A percentile compares a stretch with the other conserved stretches of the same genome.
These are phyloP conservation scores for Pyrenochaeta sp. DNA, from an alignment of 2,329 filamentous ascomycete species.

Conservation along the genomic window DNA sequence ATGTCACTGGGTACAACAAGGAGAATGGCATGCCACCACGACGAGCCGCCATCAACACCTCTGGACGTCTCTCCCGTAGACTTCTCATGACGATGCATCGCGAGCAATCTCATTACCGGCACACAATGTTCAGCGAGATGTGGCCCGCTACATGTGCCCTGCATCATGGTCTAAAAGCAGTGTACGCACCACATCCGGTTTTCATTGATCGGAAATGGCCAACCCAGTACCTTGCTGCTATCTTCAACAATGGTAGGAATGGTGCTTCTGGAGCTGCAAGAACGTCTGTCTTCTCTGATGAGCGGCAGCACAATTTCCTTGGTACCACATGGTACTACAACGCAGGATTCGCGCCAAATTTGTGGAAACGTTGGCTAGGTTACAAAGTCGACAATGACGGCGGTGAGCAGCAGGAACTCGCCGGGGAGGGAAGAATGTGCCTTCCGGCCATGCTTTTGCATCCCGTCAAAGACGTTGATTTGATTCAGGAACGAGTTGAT, in stretches of 20 bases:
- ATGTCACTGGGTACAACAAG: slow-evolving; percentile 73
- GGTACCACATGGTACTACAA: slow-evolving; percentile 64
- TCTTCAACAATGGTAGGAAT: slow-evolving; percentile 64
- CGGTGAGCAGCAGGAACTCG: slow-evolving; percentile 53
- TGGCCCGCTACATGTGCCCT: slow-evolving; percentile 74
- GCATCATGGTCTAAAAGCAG: slow-evolving; percentile 79
- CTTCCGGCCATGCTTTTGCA: slow-evolving; percentile 57
- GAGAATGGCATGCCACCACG: slow-evolving; percentile 66
- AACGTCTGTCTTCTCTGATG: slow-evolving; percentile 58
- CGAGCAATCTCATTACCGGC: slow-evolving; percentile 72
- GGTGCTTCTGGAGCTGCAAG: slow-evolving; percentile 58
- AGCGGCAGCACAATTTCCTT: slow-evolving; percentile 61
- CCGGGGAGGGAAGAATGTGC: slow-evolving; percentile 58
- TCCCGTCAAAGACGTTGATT: slow-evolving; percentile 59
- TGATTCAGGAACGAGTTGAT: slow-evolving; percentile 51
- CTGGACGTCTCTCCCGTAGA: slow-evolving; percentile 70
- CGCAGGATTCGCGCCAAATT: slow-evolving; percentile 59
- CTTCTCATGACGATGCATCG: slow-evolving; percentile 77
- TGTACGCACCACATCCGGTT: slow-evolving; percentile 68
- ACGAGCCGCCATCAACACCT: slow-evolving; percentile 75
- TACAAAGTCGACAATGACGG: slow-evolving; percentile 61
- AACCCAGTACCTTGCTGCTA: slow-evolving; percentile 59
- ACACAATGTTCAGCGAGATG: slow-evolving; percentile 82
- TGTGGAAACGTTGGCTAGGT: slow-evolving; percentile 65
- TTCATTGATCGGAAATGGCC: slow-evolving; percentile 66